phyloP scores from a whole-genome alignment of 129 eudicot species.

The Saposhnikovia divaricata region DNA sequence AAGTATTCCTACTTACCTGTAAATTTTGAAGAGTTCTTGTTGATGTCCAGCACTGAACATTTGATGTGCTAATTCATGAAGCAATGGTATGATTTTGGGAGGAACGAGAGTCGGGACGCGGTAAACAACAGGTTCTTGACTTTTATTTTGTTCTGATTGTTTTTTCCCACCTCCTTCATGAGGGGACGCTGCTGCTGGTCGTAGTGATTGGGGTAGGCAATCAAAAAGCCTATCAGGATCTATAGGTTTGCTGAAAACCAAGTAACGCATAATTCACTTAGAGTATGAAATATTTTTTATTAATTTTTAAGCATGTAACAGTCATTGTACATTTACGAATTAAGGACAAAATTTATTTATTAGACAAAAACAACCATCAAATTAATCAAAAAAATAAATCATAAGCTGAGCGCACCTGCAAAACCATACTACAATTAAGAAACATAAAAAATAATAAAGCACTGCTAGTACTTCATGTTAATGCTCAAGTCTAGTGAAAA shows the following conservation, averaged over 20 bases:
- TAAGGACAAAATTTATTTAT: background rate
- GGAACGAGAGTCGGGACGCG: conserved; percentile 53
- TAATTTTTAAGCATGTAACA: background rate
- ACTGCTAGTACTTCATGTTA: no score
- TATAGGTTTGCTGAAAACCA: conserved; percentile 67
- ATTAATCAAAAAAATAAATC: background rate
- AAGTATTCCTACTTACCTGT: conserved; percentile 40
- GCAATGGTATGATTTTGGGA: conserved; percentile 59
- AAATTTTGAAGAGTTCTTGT: conserved; percentile 54
- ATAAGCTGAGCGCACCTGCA: background rate
- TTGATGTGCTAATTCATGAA: conserved; percentile 61
- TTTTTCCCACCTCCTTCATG: conserved; percentile 41
- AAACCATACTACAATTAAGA: conserved; percentile 3
- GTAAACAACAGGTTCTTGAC: conserved; percentile 40
- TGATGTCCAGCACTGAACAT: conserved; percentile 83
- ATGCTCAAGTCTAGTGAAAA: background rate
- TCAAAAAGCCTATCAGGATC: conserved; percentile 86
- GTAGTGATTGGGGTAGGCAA: conserved; percentile 59
- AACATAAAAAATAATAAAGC: background rate
- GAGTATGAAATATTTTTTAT: background rate
- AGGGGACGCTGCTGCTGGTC: conserved; percentile 53
- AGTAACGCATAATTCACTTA: conserved; percentile 6
- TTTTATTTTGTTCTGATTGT: conserved; percentile 40
- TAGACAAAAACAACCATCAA: background rate
- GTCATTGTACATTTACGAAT: background rate